A percentile compares a stretch with the other conserved stretches of the same genome.
Evolutionary conservation across 257 asterid genomes (phyloP).

Genomic region (Solanum tarijense): DNA sequence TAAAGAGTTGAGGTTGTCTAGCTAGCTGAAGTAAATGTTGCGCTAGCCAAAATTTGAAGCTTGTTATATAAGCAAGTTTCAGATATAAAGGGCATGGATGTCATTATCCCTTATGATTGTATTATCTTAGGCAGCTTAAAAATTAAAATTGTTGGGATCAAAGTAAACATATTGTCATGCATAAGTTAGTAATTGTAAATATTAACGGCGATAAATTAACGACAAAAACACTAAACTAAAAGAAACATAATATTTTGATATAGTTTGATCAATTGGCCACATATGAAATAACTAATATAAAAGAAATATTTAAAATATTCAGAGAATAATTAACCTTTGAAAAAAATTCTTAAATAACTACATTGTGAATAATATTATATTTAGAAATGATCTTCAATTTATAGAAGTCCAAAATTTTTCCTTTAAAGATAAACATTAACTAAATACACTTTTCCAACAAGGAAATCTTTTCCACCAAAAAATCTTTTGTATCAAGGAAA

Average conservation of each 20-base stretch:
- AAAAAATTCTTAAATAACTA: too few relatives aligned
- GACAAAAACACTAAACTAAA: background rate
- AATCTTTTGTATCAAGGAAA: background rate
- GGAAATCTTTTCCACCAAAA: background rate
- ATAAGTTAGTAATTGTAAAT: background rate
- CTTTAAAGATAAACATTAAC: background rate
- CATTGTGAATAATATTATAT: too few relatives aligned
- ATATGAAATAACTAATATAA: too few relatives aligned
- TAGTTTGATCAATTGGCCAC: too few relatives aligned
- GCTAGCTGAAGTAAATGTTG: background rate
- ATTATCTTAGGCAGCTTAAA: background rate
- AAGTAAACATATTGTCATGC: background rate
- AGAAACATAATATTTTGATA: background rate
- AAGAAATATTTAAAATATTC: too few relatives aligned
- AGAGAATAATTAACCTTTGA: too few relatives aligned
- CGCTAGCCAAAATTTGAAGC: background rate
- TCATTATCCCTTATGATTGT: background rate
- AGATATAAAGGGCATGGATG: too few relatives aligned
- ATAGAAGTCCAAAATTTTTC: background rate
- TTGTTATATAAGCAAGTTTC: too few relatives aligned
- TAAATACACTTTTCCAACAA: background rate
- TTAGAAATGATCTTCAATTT: background rate
- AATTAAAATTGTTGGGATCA: background rate
- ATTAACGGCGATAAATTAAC: background rate
- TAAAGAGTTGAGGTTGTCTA: background rate